These are phyloP conservation scores for Paracamarosporium sp. DNA, from an alignment of 2,329 filamentous ascomycete species.

Conservation along the genomic window DNA sequence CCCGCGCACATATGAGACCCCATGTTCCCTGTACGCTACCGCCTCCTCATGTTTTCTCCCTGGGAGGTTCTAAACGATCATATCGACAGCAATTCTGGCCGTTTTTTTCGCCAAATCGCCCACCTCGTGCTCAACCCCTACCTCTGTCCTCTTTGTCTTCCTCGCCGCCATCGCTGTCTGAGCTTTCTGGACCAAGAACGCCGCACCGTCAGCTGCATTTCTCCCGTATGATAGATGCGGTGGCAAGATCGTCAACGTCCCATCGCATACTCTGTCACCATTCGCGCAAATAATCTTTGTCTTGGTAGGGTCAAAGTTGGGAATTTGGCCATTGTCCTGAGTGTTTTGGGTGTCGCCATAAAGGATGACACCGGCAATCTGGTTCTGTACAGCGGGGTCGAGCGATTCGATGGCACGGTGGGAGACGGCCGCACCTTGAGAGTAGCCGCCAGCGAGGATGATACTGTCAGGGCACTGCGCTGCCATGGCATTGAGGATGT, in stretches of 20 bases:
- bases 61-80: conserved; percentile 12
- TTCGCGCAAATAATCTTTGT: conserved; percentile 57
- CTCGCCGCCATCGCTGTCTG: conserved; percentile 32
- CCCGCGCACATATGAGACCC: background rate
- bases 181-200: conserved; percentile 36
- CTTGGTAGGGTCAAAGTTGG: conserved; percentile 50
- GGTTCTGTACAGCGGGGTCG: conserved; percentile 27
- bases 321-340: conserved; percentile 49
- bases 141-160: conserved; percentile 35
- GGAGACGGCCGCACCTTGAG: conserved; percentile 43
- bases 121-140: conserved; percentile 2
- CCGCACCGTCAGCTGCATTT: conserved; percentile 34
- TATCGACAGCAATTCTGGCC: conserved; percentile 16
- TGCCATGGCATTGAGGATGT: conserved; percentile 33
- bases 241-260: conserved; percentile 46
- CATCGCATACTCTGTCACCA: conserved; percentile 60
- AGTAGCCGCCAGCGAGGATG: conserved; percentile 42
- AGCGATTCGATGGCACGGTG: conserved; percentile 42
- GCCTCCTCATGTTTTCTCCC: too few relatives aligned
- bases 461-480: conserved; percentile 39
- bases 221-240: conserved; percentile 40
- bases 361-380: conserved; percentile 51
- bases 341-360: conserved; percentile 56
- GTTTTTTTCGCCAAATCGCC: conserved; percentile 10
- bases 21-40: background rate